phyloP scores from a whole-genome alignment of 163 green algal genomes.

The Coccomyxa subellipsoidea region DNA sequence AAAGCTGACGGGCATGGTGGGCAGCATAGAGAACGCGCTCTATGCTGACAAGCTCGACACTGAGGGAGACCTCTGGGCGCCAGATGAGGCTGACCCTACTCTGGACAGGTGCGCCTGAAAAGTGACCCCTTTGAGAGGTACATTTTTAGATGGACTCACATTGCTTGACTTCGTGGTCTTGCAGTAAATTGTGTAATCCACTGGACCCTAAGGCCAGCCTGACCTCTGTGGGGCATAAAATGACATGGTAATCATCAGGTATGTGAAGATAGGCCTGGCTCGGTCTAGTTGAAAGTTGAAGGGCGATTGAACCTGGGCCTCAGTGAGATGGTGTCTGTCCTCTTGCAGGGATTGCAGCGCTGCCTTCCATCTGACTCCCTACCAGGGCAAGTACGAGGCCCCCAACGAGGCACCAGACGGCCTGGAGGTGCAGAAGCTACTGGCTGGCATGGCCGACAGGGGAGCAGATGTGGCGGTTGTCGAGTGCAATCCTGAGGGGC shows the following conservation, averaged over 20 bases:
- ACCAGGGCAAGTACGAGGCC: constrained; percentile 66
- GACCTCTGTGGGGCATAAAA: too few relatives aligned
- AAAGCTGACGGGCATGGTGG: constrained; percentile 40
- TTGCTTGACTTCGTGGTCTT: too few relatives aligned
- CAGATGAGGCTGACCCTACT: constrained; percentile 65
- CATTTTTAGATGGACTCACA: neutral
- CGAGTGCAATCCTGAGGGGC: constrained; percentile 49
- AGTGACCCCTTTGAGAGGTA: neutral
- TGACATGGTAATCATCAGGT: too few relatives aligned
- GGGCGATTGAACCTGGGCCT: too few relatives aligned
- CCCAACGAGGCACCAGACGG: constrained; percentile 60
- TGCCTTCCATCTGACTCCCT: constrained; percentile 79
- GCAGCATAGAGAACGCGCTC: constrained; percentile 80
- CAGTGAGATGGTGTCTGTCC: too few relatives aligned
- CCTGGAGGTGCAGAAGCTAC: constrained; percentile 75
- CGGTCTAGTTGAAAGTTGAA: too few relatives aligned
- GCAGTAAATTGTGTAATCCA: too few relatives aligned
- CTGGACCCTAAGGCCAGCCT: too few relatives aligned
- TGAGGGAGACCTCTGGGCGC: constrained; percentile 74
- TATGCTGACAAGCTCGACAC: constrained; percentile 57
- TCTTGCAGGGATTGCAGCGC: constrained; percentile 52
- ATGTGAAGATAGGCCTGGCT: too few relatives aligned
- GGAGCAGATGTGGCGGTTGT: constrained; percentile 70
- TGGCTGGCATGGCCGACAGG: constrained; percentile 80
- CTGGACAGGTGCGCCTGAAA: constrained; percentile 34